A percentile compares a stretch with the other conserved stretches of the same genome.
Evolutionary conservation across 768 basidiomycete species (phyloP).

Genomic region (Hemileccinum impolitum): DNA sequence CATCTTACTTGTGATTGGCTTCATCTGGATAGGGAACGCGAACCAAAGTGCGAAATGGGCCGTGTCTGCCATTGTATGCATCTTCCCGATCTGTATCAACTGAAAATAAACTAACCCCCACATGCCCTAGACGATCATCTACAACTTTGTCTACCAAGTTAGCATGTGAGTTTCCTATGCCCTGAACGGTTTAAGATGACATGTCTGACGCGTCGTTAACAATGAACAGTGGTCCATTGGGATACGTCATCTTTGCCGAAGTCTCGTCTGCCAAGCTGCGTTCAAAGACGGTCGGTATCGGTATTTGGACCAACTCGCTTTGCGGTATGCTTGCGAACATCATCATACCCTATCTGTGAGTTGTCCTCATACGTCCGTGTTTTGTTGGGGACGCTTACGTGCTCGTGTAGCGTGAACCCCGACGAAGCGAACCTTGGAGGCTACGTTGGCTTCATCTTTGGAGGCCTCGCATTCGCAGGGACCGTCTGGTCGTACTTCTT

Average conservation of each 20-base stretch:
- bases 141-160: constrained; percentile 29
- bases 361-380: not conserved
- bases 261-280: constrained; percentile 30
- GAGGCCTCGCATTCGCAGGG: constrained; percentile 20
- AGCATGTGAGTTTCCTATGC: constrained; percentile 17
- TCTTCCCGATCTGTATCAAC: too few species aligned
- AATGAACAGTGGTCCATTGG: constrained; percentile 22
- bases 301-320: constrained; percentile 26
- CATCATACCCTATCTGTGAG: constrained; percentile 28
- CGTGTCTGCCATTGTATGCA: constrained; percentile 21
- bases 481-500: constrained; percentile 26
- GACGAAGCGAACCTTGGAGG: constrained; percentile 26
- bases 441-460: constrained; percentile 30
- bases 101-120: too few species aligned
- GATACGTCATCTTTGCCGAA: constrained; percentile 28
- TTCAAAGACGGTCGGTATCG: constrained; percentile 30
- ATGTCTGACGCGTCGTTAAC: not conserved
- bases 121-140: constrained; percentile 25
- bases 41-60: constrained; percentile 20
- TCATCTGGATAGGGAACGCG: constrained; percentile 20
- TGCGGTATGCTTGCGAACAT: constrained; percentile 25
- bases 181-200: not conserved
- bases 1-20: constrained; percentile 25
- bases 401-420: constrained; percentile 23
- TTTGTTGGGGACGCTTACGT: too few species aligned